Conservation (phyloP, 345 rosid species). For the Luvunga scandens region DNA sequence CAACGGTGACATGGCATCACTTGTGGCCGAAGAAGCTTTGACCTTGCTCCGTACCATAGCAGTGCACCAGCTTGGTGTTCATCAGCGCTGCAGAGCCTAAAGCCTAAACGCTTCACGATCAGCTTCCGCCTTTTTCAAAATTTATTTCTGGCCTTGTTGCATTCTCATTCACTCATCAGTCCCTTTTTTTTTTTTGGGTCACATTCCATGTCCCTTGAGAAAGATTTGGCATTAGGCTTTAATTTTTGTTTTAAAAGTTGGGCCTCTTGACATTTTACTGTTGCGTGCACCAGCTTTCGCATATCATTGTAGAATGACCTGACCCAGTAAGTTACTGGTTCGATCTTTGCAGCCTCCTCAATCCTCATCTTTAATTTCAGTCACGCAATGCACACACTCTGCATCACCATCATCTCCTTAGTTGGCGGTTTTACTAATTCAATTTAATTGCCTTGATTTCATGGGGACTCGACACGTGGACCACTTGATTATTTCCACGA, state of each 20-base stretch:
- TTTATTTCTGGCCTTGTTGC: too few species aligned
- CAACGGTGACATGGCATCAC: not conserved
- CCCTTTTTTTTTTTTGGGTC: not conserved
- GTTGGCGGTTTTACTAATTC: not conserved
- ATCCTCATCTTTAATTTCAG: too few species aligned
- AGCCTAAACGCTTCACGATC: not conserved
- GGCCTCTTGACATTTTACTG: constrained; percentile 10
- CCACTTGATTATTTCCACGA: constrained; percentile 13
- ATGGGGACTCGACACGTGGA: constrained; percentile 44
- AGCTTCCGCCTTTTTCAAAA: too few species aligned
- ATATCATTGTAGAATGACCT: too few species aligned
- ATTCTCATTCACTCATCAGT: too few species aligned
- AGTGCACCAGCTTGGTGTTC: too few species aligned
- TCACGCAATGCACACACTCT: too few species aligned
- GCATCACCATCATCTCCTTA: too few species aligned
- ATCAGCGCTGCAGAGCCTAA: constrained; percentile 4
- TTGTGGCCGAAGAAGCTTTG: constrained; percentile 3
- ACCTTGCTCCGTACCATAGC: not conserved
- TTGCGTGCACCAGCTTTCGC: constrained; percentile 1
- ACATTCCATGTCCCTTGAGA: not conserved
- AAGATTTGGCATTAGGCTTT: not conserved
- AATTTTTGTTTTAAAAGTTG: not conserved
- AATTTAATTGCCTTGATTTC: not conserved
- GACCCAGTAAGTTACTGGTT: too few species aligned
- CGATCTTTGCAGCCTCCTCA: too few species aligned